Evolutionary conservation across 345 rosid species (phyloP).

Genomic region (Moringa oleifera): DNA sequence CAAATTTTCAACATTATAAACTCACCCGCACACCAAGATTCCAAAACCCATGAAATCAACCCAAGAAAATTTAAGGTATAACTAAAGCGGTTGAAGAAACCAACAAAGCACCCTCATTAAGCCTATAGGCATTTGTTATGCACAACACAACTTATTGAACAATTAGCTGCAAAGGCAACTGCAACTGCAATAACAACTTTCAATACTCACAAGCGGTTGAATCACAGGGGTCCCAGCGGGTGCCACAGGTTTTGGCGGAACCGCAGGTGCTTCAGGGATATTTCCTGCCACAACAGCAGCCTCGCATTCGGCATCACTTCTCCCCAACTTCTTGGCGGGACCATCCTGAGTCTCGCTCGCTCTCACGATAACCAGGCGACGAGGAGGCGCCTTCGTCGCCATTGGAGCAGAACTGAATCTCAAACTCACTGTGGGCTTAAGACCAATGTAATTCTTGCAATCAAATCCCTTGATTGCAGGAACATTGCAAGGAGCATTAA

Average conservation of each 20-base stretch:
- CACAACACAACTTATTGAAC: too few species aligned
- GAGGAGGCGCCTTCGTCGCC: conserved; percentile 8
- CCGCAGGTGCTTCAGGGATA: conserved; percentile 78
- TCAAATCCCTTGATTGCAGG: conserved; percentile 27
- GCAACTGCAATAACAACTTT: neutral
- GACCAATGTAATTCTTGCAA: conserved; percentile 22
- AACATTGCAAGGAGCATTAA: conserved; percentile 28
- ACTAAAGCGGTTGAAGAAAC: neutral
- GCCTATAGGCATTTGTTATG: neutral
- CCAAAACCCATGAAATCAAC: neutral
- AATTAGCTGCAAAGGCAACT: too few species aligned
- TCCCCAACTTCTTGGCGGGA: conserved; percentile 42
- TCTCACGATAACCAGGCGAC: conserved; percentile 23
- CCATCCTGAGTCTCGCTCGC: conserved; percentile 41
- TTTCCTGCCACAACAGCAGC: conserved; percentile 83
- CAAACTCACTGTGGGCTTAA: conserved; percentile 16
- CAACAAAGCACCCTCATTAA: neutral
- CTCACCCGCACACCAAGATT: too few species aligned
- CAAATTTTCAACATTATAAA: too few species aligned
- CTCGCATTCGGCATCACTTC: conserved; percentile 76
- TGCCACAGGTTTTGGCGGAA: conserved; percentile 65
- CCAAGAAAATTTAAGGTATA: too few species aligned
- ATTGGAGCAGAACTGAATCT: conserved; percentile 20
- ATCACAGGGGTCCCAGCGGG: conserved; percentile 80
- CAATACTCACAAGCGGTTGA: conserved; percentile 50